Base-by-base conservation (phyloP, 2,329 filamentous ascomycete species). In the Penicillium palitans region DNA sequence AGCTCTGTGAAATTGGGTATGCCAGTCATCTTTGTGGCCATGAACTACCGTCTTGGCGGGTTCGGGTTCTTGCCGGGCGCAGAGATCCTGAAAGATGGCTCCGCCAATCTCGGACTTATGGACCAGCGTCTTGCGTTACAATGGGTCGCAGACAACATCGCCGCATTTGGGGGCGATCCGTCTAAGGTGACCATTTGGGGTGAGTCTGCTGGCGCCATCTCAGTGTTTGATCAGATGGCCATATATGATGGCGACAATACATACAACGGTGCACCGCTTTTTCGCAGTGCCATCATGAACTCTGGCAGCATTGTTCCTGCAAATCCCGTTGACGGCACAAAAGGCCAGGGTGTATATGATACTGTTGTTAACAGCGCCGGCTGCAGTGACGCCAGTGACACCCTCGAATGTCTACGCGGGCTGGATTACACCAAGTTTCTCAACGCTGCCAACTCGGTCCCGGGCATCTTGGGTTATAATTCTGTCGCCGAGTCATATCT, bases 151-250 rank as follows among this genome's bases (percentile, higher is more conserved):
- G 88, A 91, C 66, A 91, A 93, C 64, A 91, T 93, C 57, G 85
- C 78, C 1, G 80, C 84, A 0, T 96, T 95, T 69, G 91, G 91
- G 10, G 91, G 91, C 15, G 90, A 93, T 70, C 87, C 89, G 0
- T 78, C 80, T n/a, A 89, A 89, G 71, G 89, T 93, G 6, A 93
- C 89, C 0, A 87, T 93, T 59, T 91, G 87, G 87, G 90, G 90
- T 27, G 87, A 93, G 70, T 87, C 83, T 2, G 87, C 88, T 0
- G 87, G 88, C 0, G 78, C 85, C 15, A 91, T 92, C 61, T 91
- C 88, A 0, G 88, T 90, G 1, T 83, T 89, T 49, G 84, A 92
- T 67, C 90, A 93, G 65, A 91, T 91, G 84, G 78, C 85, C 1
- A 78, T 93, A 12, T 91, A 90, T 64, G 83, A 85, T 35, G 90